These are phyloP conservation scores for Fusarium drepaniforme DNA, from an alignment of 2,329 filamentous ascomycete genomes.

Conservation along the genomic window DNA sequence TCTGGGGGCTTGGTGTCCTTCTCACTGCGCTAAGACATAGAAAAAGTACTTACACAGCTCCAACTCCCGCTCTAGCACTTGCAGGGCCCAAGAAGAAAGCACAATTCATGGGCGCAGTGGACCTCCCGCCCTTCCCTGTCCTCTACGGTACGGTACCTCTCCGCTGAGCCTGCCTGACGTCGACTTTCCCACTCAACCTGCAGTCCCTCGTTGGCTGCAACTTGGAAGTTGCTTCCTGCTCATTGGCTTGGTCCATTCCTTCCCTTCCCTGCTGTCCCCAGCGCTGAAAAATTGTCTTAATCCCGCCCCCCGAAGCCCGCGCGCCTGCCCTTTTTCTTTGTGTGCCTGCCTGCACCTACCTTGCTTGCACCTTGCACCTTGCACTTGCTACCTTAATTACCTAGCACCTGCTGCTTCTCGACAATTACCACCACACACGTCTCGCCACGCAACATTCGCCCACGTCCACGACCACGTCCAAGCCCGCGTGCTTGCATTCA, in stretches of 20 bases:
- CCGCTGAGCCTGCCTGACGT: constrained; percentile 32
- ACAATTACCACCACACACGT: constrained; percentile 43
- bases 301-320: constrained; percentile 38
- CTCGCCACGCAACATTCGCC: constrained; percentile 43
- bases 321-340: constrained; percentile 35
- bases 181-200: constrained; percentile 38
- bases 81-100: constrained; percentile 31
- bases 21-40: constrained; percentile 19
- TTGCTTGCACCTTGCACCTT: constrained; percentile 23
- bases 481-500: constrained; percentile 41
- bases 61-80: constrained; percentile 21
- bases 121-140: constrained; percentile 32
- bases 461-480: constrained; percentile 36
- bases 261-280: constrained; percentile 36
- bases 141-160: constrained; percentile 6
- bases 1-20: constrained; percentile 29
- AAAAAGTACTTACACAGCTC: constrained; percentile 20
- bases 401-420: constrained; percentile 39
- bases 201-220: constrained; percentile 31
- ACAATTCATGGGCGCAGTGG: constrained; percentile 34
- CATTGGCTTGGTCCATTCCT: constrained; percentile 37
- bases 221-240: constrained; percentile 19
- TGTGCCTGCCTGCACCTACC: constrained; percentile 32
- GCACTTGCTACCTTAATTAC: constrained; percentile 41
- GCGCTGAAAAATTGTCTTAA: constrained; percentile 44